phyloP scores from a whole-genome alignment of 805 yeast genomes.

The Metschnikowia noctiluminum region DNA sequence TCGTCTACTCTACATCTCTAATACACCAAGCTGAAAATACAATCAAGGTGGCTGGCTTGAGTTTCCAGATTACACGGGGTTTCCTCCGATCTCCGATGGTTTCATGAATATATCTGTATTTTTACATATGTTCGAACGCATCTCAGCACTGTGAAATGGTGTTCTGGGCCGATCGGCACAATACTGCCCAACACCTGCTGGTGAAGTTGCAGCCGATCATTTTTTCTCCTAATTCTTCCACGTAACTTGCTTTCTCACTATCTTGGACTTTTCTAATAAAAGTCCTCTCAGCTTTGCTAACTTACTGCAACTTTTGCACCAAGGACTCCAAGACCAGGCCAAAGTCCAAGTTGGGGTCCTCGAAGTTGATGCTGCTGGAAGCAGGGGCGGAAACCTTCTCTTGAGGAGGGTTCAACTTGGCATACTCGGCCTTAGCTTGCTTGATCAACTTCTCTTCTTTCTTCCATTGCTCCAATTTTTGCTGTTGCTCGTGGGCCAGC shows the following conservation, averaged over 20 bases:
- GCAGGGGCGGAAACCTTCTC: constrained; percentile 31
- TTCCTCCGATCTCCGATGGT: too few species aligned
- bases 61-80: too few species aligned
- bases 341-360: constrained; percentile 87
- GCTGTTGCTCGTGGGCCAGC: constrained; percentile 54
- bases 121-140: background rate
- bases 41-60: too few species aligned
- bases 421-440: constrained; percentile 88
- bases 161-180: background rate
- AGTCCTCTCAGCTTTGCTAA: background rate
- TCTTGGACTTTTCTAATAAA: background rate
- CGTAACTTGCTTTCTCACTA: background rate
- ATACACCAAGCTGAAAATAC: too few species aligned
- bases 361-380: constrained; percentile 53
- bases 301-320: constrained; percentile 49
- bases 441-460: constrained; percentile 71
- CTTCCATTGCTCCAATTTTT: constrained; percentile 56
- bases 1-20: too few species aligned
- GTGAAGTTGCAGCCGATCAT: too few species aligned
- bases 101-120: constrained; percentile 4
- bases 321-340: constrained; percentile 66
- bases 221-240: background rate
- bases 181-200: background rate
- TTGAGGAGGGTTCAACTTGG: constrained; percentile 45
- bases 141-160: background rate